Conservation (phyloP, 2,329 filamentous ascomycete genomes). For the Phyllosticta paracitricarpa region DNA sequence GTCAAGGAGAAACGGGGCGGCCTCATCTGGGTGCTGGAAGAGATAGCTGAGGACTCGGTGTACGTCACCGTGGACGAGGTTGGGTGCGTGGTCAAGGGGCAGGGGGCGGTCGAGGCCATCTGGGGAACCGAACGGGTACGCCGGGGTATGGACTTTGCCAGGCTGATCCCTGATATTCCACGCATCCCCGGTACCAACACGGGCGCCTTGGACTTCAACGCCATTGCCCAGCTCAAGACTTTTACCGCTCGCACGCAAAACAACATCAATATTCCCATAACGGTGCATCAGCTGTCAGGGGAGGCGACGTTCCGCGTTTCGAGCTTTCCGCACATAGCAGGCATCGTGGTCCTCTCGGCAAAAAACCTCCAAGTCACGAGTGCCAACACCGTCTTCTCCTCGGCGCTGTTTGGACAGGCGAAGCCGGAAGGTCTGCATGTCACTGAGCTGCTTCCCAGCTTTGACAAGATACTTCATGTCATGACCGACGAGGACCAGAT, state of each 20-base stretch:
- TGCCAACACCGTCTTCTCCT: constrained; percentile 90
- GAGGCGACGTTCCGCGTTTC: constrained; percentile 71
- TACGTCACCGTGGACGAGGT: constrained; percentile 67
- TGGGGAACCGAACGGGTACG: constrained; percentile 66
- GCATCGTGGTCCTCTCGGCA: constrained; percentile 87
- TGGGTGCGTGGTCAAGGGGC: constrained; percentile 58
- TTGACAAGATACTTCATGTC: constrained; percentile 72
- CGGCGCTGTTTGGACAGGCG: constrained; percentile 81
- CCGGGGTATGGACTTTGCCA: constrained; percentile 63
- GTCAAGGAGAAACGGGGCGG: constrained; percentile 94
- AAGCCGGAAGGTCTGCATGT: constrained; percentile 73
- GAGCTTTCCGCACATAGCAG: constrained; percentile 93
- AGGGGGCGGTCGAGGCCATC: constrained; percentile 72
- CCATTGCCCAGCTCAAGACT: constrained; percentile 60
- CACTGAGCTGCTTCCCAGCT: constrained; percentile 71
- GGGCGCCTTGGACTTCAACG: constrained; percentile 68
- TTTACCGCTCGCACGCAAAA: constrained; percentile 77
- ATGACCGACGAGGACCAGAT: constrained; percentile 81
- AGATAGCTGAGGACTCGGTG: constrained; percentile 91
- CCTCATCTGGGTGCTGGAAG: constrained; percentile 94
- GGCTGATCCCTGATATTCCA: constrained; percentile 73
- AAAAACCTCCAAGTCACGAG: constrained; percentile 70
- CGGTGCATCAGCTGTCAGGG: constrained; percentile 62
- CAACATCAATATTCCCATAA: constrained; percentile 73
- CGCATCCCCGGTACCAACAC: constrained; percentile 61